Conservation (phyloP, 2,329 filamentous ascomycete species). For the Ophiostoma piceae region DNA sequence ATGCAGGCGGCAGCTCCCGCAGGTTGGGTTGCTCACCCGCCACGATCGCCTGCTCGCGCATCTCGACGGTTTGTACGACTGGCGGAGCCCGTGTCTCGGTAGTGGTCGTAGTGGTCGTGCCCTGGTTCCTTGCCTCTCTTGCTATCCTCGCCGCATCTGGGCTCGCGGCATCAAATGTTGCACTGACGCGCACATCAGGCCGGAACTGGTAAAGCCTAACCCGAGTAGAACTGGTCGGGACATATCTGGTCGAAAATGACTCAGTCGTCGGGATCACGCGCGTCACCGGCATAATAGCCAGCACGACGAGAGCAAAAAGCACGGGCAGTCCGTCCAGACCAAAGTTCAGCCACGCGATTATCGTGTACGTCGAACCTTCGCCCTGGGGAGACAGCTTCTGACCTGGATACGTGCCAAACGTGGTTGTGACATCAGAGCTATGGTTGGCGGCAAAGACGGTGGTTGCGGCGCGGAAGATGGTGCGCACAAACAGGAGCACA, state of each 20-base stretch:
- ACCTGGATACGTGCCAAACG: neutral
- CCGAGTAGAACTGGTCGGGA: too few species aligned
- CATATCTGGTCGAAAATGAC: too few species aligned
- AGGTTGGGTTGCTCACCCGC: neutral
- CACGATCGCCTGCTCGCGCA: constrained; percentile 3
- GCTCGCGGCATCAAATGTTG: neutral
- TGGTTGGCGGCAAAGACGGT: constrained; percentile 7
- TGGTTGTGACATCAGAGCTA: neutral
- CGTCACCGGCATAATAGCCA: neutral
- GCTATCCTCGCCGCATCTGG: neutral
- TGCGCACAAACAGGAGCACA: neutral
- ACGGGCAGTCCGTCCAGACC: neutral
- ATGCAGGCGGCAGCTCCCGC: neutral
- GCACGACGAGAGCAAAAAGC: neutral
- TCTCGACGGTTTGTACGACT: neutral
- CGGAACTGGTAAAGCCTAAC: neutral
- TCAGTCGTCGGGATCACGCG: neutral
- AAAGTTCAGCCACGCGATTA: neutral
- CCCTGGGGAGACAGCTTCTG: neutral
- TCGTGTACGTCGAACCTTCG: neutral
- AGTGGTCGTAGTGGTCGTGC: too few species aligned
- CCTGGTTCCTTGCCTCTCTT: neutral
- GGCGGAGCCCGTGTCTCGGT: neutral
- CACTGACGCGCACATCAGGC: neutral
- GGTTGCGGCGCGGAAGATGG: neutral